Percentiles rank a stretch among this genome's conserved stretches.
Evolutionary conservation across 805 yeast species (phyloP).

Genomic region (Suhomyces kilbournensis): DNA sequence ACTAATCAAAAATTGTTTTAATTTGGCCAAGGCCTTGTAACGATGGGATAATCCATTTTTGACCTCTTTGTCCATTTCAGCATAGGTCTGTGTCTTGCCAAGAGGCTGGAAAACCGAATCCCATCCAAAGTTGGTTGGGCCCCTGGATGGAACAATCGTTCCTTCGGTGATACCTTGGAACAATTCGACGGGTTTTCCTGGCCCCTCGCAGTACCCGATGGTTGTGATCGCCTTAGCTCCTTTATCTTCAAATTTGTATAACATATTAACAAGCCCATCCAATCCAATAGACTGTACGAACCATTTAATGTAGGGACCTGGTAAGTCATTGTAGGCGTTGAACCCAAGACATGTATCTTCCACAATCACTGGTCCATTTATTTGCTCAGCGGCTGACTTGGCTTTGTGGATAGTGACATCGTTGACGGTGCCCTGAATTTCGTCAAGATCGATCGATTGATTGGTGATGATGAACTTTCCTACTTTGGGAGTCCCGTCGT

Average conservation of each 20-base stretch:
- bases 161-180: conserved; percentile 89
- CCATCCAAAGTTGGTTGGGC: conserved; percentile 89
- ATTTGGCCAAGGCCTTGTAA: conserved; percentile 72
- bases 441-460: conserved; percentile 75
- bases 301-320: conserved; percentile 97
- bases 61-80: conserved; percentile 75
- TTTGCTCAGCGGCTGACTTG: conserved; percentile 59
- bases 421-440: conserved; percentile 83
- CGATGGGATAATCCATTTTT: conserved; percentile 89
- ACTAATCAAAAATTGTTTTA: conserved; percentile 51
- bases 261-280: conserved; percentile 71
- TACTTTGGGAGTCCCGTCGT: conserved; percentile 23
- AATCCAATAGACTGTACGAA: conserved; percentile 75
- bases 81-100: conserved; percentile 69
- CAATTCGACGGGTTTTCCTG: conserved; percentile 65
- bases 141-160: conserved; percentile 69
- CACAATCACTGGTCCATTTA: conserved; percentile 81
- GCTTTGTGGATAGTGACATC: conserved; percentile 83
- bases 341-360: conserved; percentile 93
- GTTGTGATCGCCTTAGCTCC: conserved; percentile 88
- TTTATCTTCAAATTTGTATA: conserved; percentile 79
- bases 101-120: conserved; percentile 85
- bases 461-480: conserved; percentile 57
- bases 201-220: conserved; percentile 84
- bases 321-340: conserved; percentile 72